phyloP scores from a whole-genome alignment of 2,329 filamentous ascomycete genomes.

The Fusarium albidum region DNA sequence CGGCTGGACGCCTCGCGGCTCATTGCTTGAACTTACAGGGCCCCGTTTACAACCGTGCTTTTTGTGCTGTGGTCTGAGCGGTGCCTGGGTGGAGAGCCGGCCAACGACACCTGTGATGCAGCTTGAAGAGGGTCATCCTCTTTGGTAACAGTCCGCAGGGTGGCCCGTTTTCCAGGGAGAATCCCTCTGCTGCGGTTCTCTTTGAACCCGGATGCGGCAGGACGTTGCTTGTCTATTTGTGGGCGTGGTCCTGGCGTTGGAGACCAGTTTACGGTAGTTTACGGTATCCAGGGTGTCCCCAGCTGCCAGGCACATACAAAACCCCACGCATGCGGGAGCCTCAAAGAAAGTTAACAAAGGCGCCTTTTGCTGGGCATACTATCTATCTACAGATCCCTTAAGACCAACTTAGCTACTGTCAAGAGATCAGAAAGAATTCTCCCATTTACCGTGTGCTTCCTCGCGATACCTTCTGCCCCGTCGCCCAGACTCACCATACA shows the following conservation, averaged over 20 bases:
- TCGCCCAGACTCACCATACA: slow-evolving; percentile 1
- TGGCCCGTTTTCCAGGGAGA: slow-evolving; percentile 32
- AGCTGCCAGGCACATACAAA: slow-evolving; percentile 30
- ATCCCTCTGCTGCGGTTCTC: slow-evolving; percentile 19
- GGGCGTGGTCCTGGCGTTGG: slow-evolving; percentile 35
- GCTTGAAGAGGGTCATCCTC: slow-evolving; percentile 32
- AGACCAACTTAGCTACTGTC: slow-evolving; percentile 34
- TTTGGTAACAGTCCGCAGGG: slow-evolving; percentile 32
- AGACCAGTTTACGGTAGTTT: slow-evolving; percentile 24
- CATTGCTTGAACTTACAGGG: slow-evolving; percentile 25
- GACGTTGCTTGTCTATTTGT: slow-evolving; percentile 41
- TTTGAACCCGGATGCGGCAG: slow-evolving; percentile 33
- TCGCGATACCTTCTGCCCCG: slow-evolving; percentile 11
- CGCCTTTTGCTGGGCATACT: slow-evolving; percentile 16
- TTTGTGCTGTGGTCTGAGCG: slow-evolving; percentile 29
- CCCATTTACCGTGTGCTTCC: slow-evolving; percentile 21
- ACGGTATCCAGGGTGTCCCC: slow-evolving; percentile 24
- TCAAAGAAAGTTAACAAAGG: slow-evolving; percentile 40
- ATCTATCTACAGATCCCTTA: slow-evolving; percentile 26
- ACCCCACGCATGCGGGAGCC: slow-evolving; percentile 23
- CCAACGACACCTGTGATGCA: slow-evolving; percentile 41
- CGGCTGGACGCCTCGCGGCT: slow-evolving; percentile 32
- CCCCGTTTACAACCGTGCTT: slow-evolving; percentile 26
- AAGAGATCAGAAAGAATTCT: slow-evolving; percentile 26
- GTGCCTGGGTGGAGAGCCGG: slow-evolving; percentile 25